A percentile compares a stretch with the other conserved stretches of the same genome.
Conservation (phyloP, 2,329 filamentous ascomycete species). For the Pestalotiopsis sp. region DNA sequence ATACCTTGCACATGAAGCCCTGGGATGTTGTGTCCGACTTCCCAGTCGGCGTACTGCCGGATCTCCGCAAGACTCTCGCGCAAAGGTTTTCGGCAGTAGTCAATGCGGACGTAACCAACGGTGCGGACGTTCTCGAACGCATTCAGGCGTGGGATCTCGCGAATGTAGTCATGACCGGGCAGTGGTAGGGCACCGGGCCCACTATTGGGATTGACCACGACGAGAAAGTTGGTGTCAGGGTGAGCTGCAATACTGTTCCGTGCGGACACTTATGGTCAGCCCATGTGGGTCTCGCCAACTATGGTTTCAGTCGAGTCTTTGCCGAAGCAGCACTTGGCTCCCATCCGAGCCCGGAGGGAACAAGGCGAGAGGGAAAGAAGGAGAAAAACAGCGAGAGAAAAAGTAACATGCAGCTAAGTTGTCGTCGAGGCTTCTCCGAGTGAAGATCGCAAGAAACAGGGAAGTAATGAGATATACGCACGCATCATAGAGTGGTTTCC, state of each 20-base stretch:
- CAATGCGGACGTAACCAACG: conserved; percentile 5
- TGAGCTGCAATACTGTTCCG: not conserved
- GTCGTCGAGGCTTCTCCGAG: not conserved
- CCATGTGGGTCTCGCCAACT: not conserved
- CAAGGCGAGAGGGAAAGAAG: not conserved
- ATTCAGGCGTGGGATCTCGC: conserved; percentile 5
- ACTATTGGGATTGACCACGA: conserved; percentile 6
- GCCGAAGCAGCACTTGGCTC: not conserved
- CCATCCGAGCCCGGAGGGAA: not conserved
- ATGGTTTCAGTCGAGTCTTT: not conserved
- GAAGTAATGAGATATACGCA: not conserved
- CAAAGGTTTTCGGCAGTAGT: conserved; percentile 4
- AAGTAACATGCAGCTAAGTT: not conserved
- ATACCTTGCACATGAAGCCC: conserved; percentile 6
- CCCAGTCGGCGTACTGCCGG: not conserved
- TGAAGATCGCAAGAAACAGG: not conserved
- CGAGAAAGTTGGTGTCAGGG: conserved; percentile 8
- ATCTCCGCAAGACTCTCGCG: not conserved
- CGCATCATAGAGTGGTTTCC: conserved; percentile 9
- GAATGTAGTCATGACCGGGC: conserved; percentile 4
- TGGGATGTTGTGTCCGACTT: not conserved
- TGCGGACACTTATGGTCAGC: not conserved
- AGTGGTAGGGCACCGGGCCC: conserved; percentile 6
- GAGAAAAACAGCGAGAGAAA: not conserved
- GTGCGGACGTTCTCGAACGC: conserved; percentile 1